Conservation (phyloP, 106 monocot species). For the Dendrobium catenatum region DNA sequence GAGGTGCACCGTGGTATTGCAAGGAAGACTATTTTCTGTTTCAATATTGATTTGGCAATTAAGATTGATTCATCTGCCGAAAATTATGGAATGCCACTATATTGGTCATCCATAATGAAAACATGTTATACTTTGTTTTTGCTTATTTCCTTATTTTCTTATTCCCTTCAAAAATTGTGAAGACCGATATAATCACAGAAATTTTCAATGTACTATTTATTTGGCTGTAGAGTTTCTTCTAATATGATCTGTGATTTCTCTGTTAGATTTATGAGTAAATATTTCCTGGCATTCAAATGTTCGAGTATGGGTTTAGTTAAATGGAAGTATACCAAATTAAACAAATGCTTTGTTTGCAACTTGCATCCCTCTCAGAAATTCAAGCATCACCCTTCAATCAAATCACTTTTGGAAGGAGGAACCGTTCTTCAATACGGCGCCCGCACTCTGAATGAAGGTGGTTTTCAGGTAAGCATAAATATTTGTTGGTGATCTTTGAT, state of each 20-base stretch:
- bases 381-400: slow-evolving; percentile 87
- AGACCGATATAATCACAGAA: neutral
- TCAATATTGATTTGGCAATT: neutral
- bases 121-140: neutral
- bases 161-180: neutral
- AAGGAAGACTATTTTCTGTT: neutral
- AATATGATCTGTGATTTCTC: neutral
- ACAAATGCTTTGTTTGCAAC: neutral
- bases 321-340: neutral
- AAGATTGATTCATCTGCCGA: neutral
- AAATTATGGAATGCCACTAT: neutral
- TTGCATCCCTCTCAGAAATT: slow-evolving; percentile 52
- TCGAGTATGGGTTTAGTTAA: neutral
- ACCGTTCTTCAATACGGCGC: slow-evolving; percentile 94
- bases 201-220: neutral
- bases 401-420: slow-evolving; percentile 74
- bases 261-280: neutral
- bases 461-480: slow-evolving; percentile 68
- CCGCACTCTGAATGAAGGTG: slow-evolving; percentile 96
- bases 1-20: neutral
- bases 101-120: neutral
- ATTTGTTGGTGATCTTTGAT: neutral
- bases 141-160: neutral
- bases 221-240: neutral
- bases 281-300: neutral